Conservation (phyloP, 2,329 filamentous ascomycete genomes). For the Arthroderma sp. region DNA sequence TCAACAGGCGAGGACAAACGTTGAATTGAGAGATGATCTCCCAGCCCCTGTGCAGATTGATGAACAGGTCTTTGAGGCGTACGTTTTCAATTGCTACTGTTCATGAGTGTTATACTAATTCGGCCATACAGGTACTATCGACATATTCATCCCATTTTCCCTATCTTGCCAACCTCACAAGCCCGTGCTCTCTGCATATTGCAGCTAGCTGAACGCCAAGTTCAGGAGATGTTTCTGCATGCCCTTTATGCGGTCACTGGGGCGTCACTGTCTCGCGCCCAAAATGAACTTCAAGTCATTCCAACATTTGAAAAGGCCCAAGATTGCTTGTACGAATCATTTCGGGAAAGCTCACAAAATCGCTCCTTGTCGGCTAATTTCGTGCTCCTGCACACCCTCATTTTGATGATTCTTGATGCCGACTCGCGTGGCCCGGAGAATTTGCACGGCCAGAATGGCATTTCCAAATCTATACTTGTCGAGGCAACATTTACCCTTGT, state of each 20-base stretch:
- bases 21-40: slow-evolving; percentile 21
- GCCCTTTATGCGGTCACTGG: slow-evolving; percentile 28
- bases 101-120: background rate
- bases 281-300: slow-evolving; percentile 20
- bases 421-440: slow-evolving; percentile 31
- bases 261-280: slow-evolving; percentile 23
- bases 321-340: slow-evolving; percentile 26
- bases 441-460: slow-evolving; percentile 27
- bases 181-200: slow-evolving; percentile 26
- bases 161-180: slow-evolving; percentile 28
- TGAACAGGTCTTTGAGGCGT: slow-evolving; percentile 28
- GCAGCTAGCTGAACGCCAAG: slow-evolving; percentile 26
- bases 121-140: slow-evolving; percentile 24
- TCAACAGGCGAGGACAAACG: slow-evolving; percentile 18
- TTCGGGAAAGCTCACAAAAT: slow-evolving; percentile 23
- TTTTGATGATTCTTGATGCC: slow-evolving; percentile 31
- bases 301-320: slow-evolving; percentile 27
- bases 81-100: slow-evolving; percentile 12
- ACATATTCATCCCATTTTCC: slow-evolving; percentile 28
- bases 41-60: slow-evolving; percentile 25
- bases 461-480: slow-evolving; percentile 28
- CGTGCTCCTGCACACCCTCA: slow-evolving; percentile 29
- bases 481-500: slow-evolving; percentile 27
- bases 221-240: slow-evolving; percentile 30
- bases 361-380: slow-evolving; percentile 25